Base-by-base conservation (phyloP, 257 asterid genomes). In the Ilex aquifolium region DNA sequence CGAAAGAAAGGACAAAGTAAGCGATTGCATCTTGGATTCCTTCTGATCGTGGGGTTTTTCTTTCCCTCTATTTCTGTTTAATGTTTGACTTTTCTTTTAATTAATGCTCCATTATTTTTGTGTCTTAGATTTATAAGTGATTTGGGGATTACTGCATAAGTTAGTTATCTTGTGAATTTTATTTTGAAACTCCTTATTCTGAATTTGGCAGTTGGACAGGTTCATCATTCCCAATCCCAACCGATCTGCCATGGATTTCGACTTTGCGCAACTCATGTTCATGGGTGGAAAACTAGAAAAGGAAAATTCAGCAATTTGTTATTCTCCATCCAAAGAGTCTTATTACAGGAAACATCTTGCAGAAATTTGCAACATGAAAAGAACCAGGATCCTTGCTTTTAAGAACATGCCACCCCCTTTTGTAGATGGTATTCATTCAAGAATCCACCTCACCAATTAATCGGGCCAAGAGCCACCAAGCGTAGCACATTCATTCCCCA, bases 191-290 rank as follows among this genome's bases (percentile, higher is more conserved):
- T n/a, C n/a, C n/a, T n/a, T n/a, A n/a, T n/a, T n/a, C n/a, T n/a
- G n/a, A n/a, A n/a, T n/a, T n/a, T n/a, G n/a, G n/a, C n/a, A n/a
- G 84, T 70, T 76, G 67, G 87, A 81, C 54, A 78, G 87, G 40
- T 81, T 78, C 74, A 78, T 81, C 32, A n/a, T n/a, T n/a, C n/a
- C n/a, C n/a, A n/a, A n/a, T n/a, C 87, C 87, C 1, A 81, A 78
- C 69, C 74, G 87, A 27, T 70, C 87, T 16, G 84, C 80, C 2
- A 78, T 75, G 77, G 84, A 81, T 68, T 78, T 81, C 2, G 84
- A 78, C 60, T 78, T 21, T 60, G 84, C 84, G 13, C 82, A 64
- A 52, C 73, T 56, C 72, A 72, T 77, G 83, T 76, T 81, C 46
- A 64, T 77, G 1, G 70, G 70, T 54, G 76, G 76, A 44, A 72